A percentile compares a stretch with the other conserved stretches of the same genome.
Conservation (phyloP, 768 basidiomycete species). For the Cystobasidium ongulense region DNA sequence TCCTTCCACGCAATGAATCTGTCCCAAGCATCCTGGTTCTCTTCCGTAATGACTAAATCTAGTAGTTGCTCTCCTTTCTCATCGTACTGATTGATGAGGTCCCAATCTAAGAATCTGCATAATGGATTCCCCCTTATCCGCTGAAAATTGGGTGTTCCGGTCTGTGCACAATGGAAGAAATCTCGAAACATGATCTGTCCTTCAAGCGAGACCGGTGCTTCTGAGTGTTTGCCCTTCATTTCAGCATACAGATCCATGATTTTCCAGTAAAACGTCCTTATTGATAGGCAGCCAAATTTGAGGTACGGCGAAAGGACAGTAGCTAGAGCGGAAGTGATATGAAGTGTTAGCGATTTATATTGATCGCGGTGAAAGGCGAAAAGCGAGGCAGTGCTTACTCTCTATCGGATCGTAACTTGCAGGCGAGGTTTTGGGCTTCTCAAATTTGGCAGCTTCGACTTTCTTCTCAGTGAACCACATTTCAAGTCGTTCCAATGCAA, state of each 20-base stretch:
- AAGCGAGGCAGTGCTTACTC: conserved; percentile 14
- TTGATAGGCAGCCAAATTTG: conserved; percentile 47
- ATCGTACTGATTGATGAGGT: conserved; percentile 46
- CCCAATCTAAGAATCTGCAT: conserved; percentile 44
- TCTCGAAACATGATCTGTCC: conserved; percentile 46
- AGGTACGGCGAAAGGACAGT: conserved; percentile 44
- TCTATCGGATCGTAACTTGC: conserved; percentile 43
- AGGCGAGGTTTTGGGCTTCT: conserved; percentile 46
- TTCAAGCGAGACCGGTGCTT: conserved; percentile 39
- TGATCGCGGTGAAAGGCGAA: not conserved
- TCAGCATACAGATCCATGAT: conserved; percentile 41
- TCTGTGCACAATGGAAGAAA: conserved; percentile 46
- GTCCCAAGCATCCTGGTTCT: conserved; percentile 29
- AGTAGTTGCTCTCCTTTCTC: conserved; percentile 42
- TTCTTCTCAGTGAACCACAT: conserved; percentile 39
- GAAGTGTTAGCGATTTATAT: not conserved
- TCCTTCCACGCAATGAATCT: conserved; percentile 36
- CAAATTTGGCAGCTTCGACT: conserved; percentile 44
- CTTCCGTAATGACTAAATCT: conserved; percentile 40
- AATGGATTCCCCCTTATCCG: conserved; percentile 45
- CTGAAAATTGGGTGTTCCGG: conserved; percentile 44
- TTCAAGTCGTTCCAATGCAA: conserved; percentile 42
- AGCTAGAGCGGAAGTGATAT: conserved; percentile 29
- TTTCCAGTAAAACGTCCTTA: conserved; percentile 46
- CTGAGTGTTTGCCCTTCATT: conserved; percentile 34